Evolutionary conservation across 805 yeast species (phyloP).

Genomic region (Cyberlindnera xishuangbannaensis): DNA sequence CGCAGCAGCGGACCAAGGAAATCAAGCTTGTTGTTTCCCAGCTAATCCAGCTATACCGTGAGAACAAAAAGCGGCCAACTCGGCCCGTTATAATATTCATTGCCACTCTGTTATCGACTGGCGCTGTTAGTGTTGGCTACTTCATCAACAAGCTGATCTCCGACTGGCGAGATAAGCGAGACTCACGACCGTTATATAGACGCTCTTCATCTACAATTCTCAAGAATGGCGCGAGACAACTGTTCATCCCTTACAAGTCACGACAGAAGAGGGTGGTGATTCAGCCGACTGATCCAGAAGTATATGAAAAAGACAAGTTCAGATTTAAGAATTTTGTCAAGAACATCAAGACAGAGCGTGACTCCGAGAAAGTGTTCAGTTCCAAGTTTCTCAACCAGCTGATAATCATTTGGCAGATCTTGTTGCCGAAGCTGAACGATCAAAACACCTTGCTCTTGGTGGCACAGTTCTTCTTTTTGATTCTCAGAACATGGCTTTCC

Average conservation of each 20-base stretch:
- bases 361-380: conserved; percentile 32
- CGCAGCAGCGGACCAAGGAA: conserved; percentile 17
- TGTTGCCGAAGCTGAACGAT: conserved; percentile 70
- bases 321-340: conserved; percentile 24
- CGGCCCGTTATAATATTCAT: conserved; percentile 25
- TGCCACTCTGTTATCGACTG: conserved; percentile 21
- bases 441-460: conserved; percentile 60
- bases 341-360: conserved; percentile 19
- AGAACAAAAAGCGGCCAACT: conserved; percentile 24
- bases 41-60: conserved; percentile 22
- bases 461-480: conserved; percentile 67
- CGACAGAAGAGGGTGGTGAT: conserved; percentile 25
- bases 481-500: conserved; percentile 83
- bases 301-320: conserved; percentile 24
- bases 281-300: conserved; percentile 25
- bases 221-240: conserved; percentile 26
- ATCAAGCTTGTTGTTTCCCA: conserved; percentile 17
- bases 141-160: conserved; percentile 22
- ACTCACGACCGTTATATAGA: conserved; percentile 24
- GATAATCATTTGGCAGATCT: conserved; percentile 68
- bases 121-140: conserved; percentile 17
- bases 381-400: conserved; percentile 70
- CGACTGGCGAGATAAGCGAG: conserved; percentile 24
- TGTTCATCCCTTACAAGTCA: conserved; percentile 25
- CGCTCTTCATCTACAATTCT: conserved; percentile 26